Evolutionary conservation across 2,329 filamentous ascomycete genomes (phyloP).

Genomic region (Penicillium sp.): DNA sequence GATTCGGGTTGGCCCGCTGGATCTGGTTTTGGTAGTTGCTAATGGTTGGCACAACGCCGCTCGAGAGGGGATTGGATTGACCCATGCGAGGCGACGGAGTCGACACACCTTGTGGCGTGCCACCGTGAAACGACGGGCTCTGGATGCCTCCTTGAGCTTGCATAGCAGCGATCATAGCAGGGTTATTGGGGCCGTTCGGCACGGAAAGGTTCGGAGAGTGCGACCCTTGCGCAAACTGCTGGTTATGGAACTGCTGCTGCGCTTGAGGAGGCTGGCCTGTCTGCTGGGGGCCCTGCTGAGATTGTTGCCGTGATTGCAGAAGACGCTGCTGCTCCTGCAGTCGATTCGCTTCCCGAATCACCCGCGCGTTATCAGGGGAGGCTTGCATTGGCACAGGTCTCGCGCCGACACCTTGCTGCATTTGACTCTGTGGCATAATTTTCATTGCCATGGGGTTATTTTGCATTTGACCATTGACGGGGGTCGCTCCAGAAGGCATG

Average conservation of each 20-base stretch:
- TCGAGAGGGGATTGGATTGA: conserved; percentile 49
- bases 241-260: conserved; percentile 38
- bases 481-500: conserved; percentile 36
- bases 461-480: conserved; percentile 50
- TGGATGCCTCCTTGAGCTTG: conserved; percentile 42
- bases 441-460: conserved; percentile 56
- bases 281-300: conserved; percentile 31
- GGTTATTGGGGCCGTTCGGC: conserved; percentile 38
- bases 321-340: conserved; percentile 56
- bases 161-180: conserved; percentile 44
- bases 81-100: conserved; percentile 47
- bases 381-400: conserved; percentile 53
- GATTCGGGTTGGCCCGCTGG: conserved; percentile 48
- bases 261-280: conserved; percentile 32
- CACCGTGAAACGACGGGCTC: conserved; percentile 43
- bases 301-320: conserved; percentile 50
- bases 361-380: conserved; percentile 46
- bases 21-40: conserved; percentile 52
- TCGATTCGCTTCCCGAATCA: conserved; percentile 46
- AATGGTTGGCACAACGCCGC: conserved; percentile 53
- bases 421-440: conserved; percentile 53
- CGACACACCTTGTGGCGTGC: conserved; percentile 38
- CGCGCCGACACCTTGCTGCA: conserved; percentile 46
- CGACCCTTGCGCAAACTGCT: conserved; percentile 40
- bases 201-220: conserved; percentile 47